Percentiles rank a stretch among this genome's conserved stretches.
Evolutionary conservation across 1,284 basidiomycete species (phyloP).

Genomic region (Pterulicium gracile): DNA sequence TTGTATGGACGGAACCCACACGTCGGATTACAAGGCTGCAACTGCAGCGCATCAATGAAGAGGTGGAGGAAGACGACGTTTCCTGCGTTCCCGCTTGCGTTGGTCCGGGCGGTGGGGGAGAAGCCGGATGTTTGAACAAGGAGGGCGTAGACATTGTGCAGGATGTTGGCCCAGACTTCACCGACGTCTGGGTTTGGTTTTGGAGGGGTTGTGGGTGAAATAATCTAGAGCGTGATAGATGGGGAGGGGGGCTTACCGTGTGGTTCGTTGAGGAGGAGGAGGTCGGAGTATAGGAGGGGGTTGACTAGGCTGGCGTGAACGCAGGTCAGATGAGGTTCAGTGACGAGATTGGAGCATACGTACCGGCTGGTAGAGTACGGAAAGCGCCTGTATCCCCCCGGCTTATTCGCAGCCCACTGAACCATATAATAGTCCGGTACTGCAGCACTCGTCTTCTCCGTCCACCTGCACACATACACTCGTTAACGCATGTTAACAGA

Average conservation of each 20-base stretch:
- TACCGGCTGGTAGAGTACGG: slow-evolving; percentile 30
- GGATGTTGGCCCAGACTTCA: slow-evolving; percentile 41
- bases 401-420: slow-evolving; percentile 15
- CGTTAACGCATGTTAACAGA: not conserved
- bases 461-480: slow-evolving; percentile 20
- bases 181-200: slow-evolving; percentile 25
- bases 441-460: slow-evolving; percentile 26
- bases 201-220: not conserved
- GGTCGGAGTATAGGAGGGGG: slow-evolving; percentile 27
- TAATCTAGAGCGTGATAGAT: not conserved
- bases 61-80: slow-evolving; percentile 38
- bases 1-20: slow-evolving; percentile 25
- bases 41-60: slow-evolving; percentile 35
- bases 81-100: slow-evolving; percentile 30
- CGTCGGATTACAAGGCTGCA: slow-evolving; percentile 44
- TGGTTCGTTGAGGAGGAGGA: slow-evolving; percentile 26
- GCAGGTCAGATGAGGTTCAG: not conserved
- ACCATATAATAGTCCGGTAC: slow-evolving; percentile 20
- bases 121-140: slow-evolving; percentile 33
- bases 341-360: slow-evolving; percentile 6
- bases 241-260: slow-evolving; percentile 20
- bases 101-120: slow-evolving; percentile 26
- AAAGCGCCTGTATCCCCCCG: slow-evolving; percentile 24
- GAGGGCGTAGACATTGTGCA: slow-evolving; percentile 40
- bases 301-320: slow-evolving; percentile 19